phyloP scores from a whole-genome alignment of 1,284 basidiomycete species.

The Mycena sp. region DNA sequence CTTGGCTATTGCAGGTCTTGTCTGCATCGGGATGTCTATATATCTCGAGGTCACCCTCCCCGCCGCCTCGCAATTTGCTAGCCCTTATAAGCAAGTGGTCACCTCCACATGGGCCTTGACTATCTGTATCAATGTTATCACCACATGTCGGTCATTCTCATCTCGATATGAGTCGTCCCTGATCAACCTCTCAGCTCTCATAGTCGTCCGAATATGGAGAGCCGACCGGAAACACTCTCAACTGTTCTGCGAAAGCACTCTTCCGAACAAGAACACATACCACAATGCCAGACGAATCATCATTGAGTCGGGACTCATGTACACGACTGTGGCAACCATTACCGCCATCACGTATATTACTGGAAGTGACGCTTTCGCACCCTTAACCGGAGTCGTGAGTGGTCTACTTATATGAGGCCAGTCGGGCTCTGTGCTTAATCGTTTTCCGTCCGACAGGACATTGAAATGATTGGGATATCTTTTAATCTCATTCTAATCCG shows the following conservation, averaged over 20 bases:
- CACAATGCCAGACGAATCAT: conserved; percentile 7
- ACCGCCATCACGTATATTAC: conserved; percentile 7
- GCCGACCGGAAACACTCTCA: conserved; percentile 1
- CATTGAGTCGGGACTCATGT: conserved; percentile 17
- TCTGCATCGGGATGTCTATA: neutral
- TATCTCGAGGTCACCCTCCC: conserved; percentile 15
- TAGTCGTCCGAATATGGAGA: conserved; percentile 13
- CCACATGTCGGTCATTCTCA: neutral
- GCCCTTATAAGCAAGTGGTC: conserved; percentile 4
- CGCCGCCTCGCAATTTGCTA: neutral
- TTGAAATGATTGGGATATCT: conserved; percentile 13
- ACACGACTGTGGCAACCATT: conserved; percentile 3
- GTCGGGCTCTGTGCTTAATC: neutral
- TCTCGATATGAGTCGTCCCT: neutral
- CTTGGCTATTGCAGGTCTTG: neutral
- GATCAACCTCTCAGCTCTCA: neutral
- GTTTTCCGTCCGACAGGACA: neutral
- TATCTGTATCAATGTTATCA: conserved; percentile 15
- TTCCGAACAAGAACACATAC: neutral
- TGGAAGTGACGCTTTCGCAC: conserved; percentile 7
- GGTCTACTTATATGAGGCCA: neutral
- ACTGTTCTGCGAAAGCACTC: no score
- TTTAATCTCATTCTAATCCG: conserved; percentile 20
- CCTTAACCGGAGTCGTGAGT: conserved; percentile 7
- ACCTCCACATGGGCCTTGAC: conserved; percentile 13